Evolutionary conservation across 2,329 filamentous ascomycete species (phyloP).

Genomic region (Colletotrichum lupini): DNA sequence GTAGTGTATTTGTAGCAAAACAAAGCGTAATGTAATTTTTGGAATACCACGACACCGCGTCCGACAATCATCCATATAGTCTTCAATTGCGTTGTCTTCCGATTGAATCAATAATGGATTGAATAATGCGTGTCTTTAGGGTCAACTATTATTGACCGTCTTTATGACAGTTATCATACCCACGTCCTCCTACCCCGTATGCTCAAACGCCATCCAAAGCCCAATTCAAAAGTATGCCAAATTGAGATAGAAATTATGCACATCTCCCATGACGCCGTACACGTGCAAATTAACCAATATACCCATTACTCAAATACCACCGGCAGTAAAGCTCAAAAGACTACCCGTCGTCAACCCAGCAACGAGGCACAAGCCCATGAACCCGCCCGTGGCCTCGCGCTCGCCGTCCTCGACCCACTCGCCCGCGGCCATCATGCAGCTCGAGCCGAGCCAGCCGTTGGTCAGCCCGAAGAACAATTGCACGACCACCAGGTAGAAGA

Average conservation of each 20-base stretch:
- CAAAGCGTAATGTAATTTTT: slow-evolving; percentile 14
- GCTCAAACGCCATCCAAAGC: background rate
- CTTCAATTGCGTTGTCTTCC: background rate
- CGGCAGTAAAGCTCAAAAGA: slow-evolving; percentile 83
- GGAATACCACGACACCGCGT: background rate
- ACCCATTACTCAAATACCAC: slow-evolving; percentile 53
- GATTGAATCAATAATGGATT: background rate
- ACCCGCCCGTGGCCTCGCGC: slow-evolving; percentile 88
- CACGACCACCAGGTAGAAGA: slow-evolving; percentile 87
- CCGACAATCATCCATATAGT: no score
- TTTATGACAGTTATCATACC: background rate
- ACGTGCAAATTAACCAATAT: background rate
- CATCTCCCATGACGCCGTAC: slow-evolving; percentile 4
- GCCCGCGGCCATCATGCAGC: slow-evolving; percentile 90
- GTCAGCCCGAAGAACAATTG: slow-evolving; percentile 86
- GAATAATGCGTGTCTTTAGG: background rate
- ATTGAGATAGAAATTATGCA: slow-evolving; percentile 7
- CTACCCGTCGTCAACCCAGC: slow-evolving; percentile 87
- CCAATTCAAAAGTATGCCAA: background rate
- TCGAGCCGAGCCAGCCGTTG: slow-evolving; percentile 88
- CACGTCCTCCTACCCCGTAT: background rate
- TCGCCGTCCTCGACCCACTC: slow-evolving; percentile 86
- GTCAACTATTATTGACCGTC: background rate
- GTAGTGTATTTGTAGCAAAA: slow-evolving; percentile 15
- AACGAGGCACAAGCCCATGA: slow-evolving; percentile 94